Conservation (phyloP, 129 eudicot species). For the Mikania micrantha region DNA sequence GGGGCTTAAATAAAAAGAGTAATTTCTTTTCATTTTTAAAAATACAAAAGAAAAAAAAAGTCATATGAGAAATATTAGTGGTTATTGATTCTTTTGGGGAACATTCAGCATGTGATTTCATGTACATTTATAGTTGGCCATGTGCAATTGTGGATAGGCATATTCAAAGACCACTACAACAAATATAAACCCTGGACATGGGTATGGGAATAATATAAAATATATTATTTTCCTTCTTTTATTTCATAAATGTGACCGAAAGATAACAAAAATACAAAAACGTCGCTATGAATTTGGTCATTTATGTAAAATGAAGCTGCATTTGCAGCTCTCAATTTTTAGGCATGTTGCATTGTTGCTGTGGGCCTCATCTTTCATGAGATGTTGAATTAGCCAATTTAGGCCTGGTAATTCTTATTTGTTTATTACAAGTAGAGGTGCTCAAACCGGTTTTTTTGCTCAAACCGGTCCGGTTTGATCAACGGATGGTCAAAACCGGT, state of each 20-base stretch:
- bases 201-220: slow-evolving; percentile 9
- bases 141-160: slow-evolving; percentile 26
- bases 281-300: no score
- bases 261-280: neutral
- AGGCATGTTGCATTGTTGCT: no score
- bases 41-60: neutral
- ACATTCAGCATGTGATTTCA: slow-evolving; percentile 33
- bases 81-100: slow-evolving; percentile 31
- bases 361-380: no score
- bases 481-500: no score
- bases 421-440: no score
- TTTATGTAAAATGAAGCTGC: no score
- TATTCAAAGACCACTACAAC: slow-evolving; percentile 21
- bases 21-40: neutral
- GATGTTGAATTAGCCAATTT: no score
- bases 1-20: neutral
- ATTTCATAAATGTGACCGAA: neutral
- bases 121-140: slow-evolving; percentile 38
- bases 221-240: neutral
- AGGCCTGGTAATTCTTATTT: no score
- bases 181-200: slow-evolving; percentile 7
- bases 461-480: no score
- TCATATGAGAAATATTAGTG: slow-evolving; percentile 22
- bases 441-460: no score
- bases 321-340: no score